Percentiles rank a stretch among this genome's conserved stretches.
Conservation (phyloP, 371 early-diverging fungal species). For the Syncephalastrum racemosum region DNA sequence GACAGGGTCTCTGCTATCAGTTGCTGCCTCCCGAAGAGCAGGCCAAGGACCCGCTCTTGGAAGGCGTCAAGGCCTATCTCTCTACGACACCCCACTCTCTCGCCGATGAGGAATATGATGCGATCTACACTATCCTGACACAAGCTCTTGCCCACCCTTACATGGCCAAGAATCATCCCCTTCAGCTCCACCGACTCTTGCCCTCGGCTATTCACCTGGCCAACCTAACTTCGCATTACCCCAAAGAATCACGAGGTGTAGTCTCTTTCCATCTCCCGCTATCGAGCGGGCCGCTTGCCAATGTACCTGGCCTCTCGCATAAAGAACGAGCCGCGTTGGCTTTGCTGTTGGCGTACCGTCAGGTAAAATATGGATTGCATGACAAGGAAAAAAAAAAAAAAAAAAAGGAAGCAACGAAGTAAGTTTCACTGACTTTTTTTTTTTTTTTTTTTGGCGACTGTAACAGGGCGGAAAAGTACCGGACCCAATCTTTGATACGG, state of each 20-base stretch:
- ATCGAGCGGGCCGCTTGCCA: constrained; percentile 58
- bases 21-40: constrained; percentile 44
- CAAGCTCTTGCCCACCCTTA: constrained; percentile 35
- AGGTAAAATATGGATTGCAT: no score
- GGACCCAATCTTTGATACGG: constrained; percentile 39
- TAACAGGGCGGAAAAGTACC: constrained; percentile 52
- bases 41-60: constrained; percentile 53
- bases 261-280: constrained; percentile 61
- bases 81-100: constrained; percentile 26
- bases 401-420: no score
- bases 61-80: constrained; percentile 51
- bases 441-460: no score
- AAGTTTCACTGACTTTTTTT: no score
- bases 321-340: constrained; percentile 56
- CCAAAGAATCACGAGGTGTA: constrained; percentile 62
- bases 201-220: constrained; percentile 56
- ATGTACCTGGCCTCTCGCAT: constrained; percentile 60
- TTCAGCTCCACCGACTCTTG: constrained; percentile 50
- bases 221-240: constrained; percentile 54
- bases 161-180: constrained; percentile 28
- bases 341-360: constrained; percentile 51
- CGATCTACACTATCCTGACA: constrained; percentile 30
- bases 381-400: no score
- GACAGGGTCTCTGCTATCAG: constrained; percentile 59
- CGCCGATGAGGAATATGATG: constrained; percentile 29